A percentile compares a stretch with the other conserved stretches of the same genome.
Conservation (phyloP, 2,329 filamentous ascomycete genomes). For the Aspergillus spinulosporus region DNA sequence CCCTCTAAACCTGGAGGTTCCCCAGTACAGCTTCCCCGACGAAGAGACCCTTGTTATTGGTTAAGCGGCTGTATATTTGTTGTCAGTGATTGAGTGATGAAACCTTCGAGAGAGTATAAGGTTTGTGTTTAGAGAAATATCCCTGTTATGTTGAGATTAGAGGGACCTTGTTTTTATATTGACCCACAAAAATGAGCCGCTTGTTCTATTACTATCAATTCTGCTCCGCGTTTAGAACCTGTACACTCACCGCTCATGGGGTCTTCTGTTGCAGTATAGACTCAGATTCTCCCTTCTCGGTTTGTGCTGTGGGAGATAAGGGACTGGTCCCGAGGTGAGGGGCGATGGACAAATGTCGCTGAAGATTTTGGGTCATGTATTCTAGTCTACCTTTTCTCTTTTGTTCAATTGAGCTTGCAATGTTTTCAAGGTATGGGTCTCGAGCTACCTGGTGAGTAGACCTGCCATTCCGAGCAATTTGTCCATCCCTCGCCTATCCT, state of each 20-base stretch:
- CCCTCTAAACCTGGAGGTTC: conserved; percentile 95
- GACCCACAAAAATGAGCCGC: conserved; percentile 36
- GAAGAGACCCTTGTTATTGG: conserved; percentile 88
- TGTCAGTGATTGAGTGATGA: conserved; percentile 6
- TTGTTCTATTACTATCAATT: conserved; percentile 23
- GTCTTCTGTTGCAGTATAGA: conserved; percentile 22
- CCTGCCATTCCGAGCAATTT: neutral
- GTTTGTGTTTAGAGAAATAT: conserved; percentile 36
- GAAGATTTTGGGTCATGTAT: conserved; percentile 14
- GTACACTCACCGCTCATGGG: conserved; percentile 19
- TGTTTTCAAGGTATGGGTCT: neutral
- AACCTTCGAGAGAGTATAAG: conserved; percentile 17
- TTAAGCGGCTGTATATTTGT: conserved; percentile 55
- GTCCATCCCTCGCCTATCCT: neutral
- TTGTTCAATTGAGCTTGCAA: conserved; percentile 13
- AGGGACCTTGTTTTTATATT: conserved; percentile 43
- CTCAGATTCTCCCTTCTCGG: conserved; percentile 21
- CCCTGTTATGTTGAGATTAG: conserved; percentile 38
- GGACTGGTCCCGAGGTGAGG: conserved; percentile 5
- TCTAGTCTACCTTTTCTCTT: conserved; percentile 14
- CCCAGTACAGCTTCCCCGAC: conserved; percentile 86
- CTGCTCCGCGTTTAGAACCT: conserved; percentile 21
- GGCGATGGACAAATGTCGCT: conserved; percentile 9
- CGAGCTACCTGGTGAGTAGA: neutral
- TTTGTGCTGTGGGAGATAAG: conserved; percentile 7